A percentile compares a stretch with the other conserved stretches of the same genome.
These are phyloP conservation scores for Colletotrichum lini DNA, from an alignment of 2,329 filamentous ascomycete species.

Conservation along the genomic window DNA sequence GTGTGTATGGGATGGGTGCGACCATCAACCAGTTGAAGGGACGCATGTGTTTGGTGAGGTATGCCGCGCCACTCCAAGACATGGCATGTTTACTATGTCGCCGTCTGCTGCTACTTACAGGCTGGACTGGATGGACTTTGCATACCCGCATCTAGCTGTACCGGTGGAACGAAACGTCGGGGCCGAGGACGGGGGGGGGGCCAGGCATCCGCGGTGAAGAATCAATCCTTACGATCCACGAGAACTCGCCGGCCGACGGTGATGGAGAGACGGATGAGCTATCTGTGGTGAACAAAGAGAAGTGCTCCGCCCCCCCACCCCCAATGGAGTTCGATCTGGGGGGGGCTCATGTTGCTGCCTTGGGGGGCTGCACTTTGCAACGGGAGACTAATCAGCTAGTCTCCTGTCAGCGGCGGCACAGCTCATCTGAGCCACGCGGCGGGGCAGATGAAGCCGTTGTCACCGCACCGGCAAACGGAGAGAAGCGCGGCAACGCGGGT, in stretches of 20 bases:
- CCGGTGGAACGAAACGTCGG: slow-evolving; percentile 14
- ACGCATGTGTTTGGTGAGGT: slow-evolving; percentile 20
- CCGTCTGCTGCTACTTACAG: slow-evolving; percentile 18
- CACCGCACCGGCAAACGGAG: background rate
- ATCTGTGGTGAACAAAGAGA: background rate
- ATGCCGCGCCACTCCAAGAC: slow-evolving; percentile 36
- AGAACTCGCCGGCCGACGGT: background rate
- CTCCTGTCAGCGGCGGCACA: slow-evolving; percentile 3
- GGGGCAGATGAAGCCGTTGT: slow-evolving; percentile 7
- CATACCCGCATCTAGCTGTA: slow-evolving; percentile 32
- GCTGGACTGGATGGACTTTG: slow-evolving; percentile 10
- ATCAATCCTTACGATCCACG: background rate
- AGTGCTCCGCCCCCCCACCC: slow-evolving; percentile 9
- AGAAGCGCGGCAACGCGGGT: slow-evolving; percentile 4
- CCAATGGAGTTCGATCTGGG: background rate
- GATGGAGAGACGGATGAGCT: background rate
- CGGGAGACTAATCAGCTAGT: no score
- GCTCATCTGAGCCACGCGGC: slow-evolving; percentile 17
- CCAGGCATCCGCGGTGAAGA: slow-evolving; percentile 4
- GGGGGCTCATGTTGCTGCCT: no score
- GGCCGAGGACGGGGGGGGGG: background rate
- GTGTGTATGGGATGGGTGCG: background rate
- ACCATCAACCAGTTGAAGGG: background rate
- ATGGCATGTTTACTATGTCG: slow-evolving; percentile 20
- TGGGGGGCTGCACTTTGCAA: no score